These are phyloP conservation scores for Manihot esculenta DNA, from an alignment of 441 rosid genomes.

Conservation along the genomic window DNA sequence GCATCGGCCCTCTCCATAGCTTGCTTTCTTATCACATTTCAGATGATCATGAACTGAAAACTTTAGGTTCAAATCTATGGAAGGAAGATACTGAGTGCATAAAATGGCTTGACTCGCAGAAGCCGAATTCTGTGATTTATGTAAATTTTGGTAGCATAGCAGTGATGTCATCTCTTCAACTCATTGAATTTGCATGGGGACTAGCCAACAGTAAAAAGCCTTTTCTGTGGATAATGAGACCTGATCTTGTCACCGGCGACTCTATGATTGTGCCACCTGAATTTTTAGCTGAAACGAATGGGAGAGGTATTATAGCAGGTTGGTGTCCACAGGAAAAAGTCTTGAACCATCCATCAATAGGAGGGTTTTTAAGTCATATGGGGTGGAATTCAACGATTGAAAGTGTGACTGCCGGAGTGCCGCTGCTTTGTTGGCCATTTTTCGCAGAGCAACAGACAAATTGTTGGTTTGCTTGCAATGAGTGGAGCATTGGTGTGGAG, in stretches of 20 bases:
- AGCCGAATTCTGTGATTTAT: not conserved
- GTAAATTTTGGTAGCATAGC: constrained; percentile 10
- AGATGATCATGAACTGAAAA: not conserved
- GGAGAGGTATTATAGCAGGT: constrained; percentile 2
- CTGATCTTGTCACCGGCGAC: not conserved
- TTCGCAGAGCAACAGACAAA: constrained; percentile 11
- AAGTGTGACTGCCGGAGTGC: constrained; percentile 1
- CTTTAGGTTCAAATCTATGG: not conserved
- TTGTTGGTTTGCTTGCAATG: constrained; percentile 7
- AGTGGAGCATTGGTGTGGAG: constrained; percentile 17
- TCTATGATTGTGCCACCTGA: not conserved
- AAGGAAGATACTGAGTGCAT: not conserved
- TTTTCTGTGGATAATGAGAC: not conserved
- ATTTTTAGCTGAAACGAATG: not conserved
- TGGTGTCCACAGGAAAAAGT: constrained; percentile 19
- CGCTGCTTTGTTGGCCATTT: constrained; percentile 13
- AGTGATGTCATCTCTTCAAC: not conserved
- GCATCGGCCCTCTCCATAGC: constrained; percentile 2
- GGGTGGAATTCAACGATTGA: constrained; percentile 20
- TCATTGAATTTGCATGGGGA: constrained; percentile 12
- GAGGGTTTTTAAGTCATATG: constrained; percentile 20
- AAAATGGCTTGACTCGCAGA: not conserved
- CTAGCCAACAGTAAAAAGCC: constrained; percentile 3
- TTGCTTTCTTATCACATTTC: not conserved
- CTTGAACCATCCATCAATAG: constrained; percentile 8